Base-by-base conservation (phyloP, 306 rosid genomes). In the Glycine soja region DNA sequence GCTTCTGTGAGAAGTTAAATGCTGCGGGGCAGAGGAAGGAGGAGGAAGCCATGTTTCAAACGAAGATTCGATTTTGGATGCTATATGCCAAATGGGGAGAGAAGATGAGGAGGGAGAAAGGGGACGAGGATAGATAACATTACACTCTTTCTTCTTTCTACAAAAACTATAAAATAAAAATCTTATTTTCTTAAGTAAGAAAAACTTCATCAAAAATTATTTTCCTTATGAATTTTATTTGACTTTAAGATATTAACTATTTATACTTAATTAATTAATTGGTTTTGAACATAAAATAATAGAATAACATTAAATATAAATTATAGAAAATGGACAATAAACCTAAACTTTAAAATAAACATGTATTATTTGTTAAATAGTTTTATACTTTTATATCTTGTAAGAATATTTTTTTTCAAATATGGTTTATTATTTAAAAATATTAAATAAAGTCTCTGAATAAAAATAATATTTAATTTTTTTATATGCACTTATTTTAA, bases 1-100 rank as follows among this genome's bases (percentile, higher is more conserved):
- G 86, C 45, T 81, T 90, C 48, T 36, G 87, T 54, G 92, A 81
- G 82, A 81, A 57, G 75, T 2, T 57, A 9, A 64, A 70, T 24
- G 91, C 47, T 0, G 52, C 15, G 24, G 90, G 76, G 50, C 85
- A 85, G 24, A 88, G 86, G 62, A 81, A 56, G 83, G 81, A 85
- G 47, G 85, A 89, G 47, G 51, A 73, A 40, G 87, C 83, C 96
- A 90, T 90, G 15, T 3, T 80, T 42, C 3, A 30, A n/a, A 72
- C 18, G 77, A 53, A 64, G 47, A 6, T 46, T 72, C 42, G 15
- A 59, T 67, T 61, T 64, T 85, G 36, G 77, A 10, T 46, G 15
- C 30, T 42, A 45, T 4, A 73, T 14, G 58, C 45, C 68, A 57
- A n/a, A 15, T 16, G 34, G 52, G 42, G 10, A 62, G 45, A 19